Base-by-base conservation (phyloP, 2,329 filamentous ascomycete species). In the Pseudogymnoascus sp. region DNA sequence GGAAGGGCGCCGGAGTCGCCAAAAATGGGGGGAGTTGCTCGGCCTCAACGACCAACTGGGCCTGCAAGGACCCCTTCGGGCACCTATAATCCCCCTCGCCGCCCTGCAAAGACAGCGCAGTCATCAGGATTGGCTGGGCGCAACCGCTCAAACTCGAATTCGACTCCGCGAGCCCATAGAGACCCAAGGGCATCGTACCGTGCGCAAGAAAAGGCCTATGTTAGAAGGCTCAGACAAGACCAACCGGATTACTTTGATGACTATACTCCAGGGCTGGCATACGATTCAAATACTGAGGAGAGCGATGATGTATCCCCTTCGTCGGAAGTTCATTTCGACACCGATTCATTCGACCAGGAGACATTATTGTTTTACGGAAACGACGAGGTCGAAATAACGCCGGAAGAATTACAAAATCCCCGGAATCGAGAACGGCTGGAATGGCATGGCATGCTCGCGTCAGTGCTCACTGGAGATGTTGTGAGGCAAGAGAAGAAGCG, bases 401-500 rank as follows among this genome's bases (percentile, higher is more conserved):
- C 90, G 25, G 94, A 97, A 70, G 94, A 99, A 73, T 76, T 97
- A 60, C 88, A 89, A 74, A 89, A 97, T 69, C 89, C 92, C 0
- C 86, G 87, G 65, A 97, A 92, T 71, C 83, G 92, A 64, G 94
- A 97, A 74, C 82, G 93, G 48, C 79, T 99, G 25, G 94, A 99
- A 75, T 99, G 94, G 94, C 92, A 99, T 75, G 91, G 91, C 2
- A 99, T 99, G 94, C 78, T 99, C 62, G 90, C 93, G 64, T 95
- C 93, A 12, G 94, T 99, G 3, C 78, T 99, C 67, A 97, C 92
- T 0, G 94, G 94, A 67, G 94, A 99, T 73, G 94, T 99, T 7
- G 93, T 99, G 63, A 90, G 91, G 70, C 94, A 99, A 74, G 94
- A 99, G 77, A 99, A 99, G 80, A 96, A 96, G 74, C 86, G 94